Evolutionary conservation across 176 grass and related monocot genomes (phyloP).

Genomic region (Zea mays): Zm-B73-REFERENCE-NAM-5.0 NC_050103.1:177376501-177377000

Average conservation of each 20-base stretch:
- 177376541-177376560: conserved; percentile 89
- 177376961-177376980: neutral
- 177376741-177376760: too few relatives aligned
- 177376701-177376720: too few relatives aligned
- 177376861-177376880: too few relatives aligned
- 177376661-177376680: too few relatives aligned
- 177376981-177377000: conserved; percentile 6
- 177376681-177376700: too few relatives aligned
- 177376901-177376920: too few relatives aligned
- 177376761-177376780: too few relatives aligned
- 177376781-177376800: too few relatives aligned
- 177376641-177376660: too few relatives aligned
- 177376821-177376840: too few relatives aligned
- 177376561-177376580: conserved; percentile 14
- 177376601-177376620: neutral
- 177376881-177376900: neutral
- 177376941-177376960: neutral
- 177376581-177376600: neutral
- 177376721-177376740: too few relatives aligned
- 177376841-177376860: conserved; percentile 17
- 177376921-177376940: neutral
- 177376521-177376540: conserved; percentile 84
- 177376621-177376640: conserved; percentile 18
- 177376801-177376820: too few relatives aligned
- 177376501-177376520: conserved; percentile 87